Evolutionary conservation across 2,329 filamentous ascomycete species (phyloP), one percentile per base, ranked within the genome.

Genomic region (Botrytis sinoallii): DNA sequence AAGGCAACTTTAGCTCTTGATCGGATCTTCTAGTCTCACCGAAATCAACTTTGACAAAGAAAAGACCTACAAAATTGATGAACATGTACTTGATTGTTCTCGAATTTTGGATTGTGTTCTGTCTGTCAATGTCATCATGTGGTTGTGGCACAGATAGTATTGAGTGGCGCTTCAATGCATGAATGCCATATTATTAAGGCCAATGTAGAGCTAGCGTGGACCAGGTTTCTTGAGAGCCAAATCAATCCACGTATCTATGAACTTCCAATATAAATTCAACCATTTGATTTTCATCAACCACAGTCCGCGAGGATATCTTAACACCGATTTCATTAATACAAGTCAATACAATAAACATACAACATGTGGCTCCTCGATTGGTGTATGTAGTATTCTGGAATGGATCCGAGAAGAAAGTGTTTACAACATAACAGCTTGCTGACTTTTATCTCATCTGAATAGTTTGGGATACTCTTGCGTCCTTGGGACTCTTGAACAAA

Each of bases 321-420:
- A 73, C 25, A 65, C 55, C 61, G 10, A 63, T 68, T 61, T 22
- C 65, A 42, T 46, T 63, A 70, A 66, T 66, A 61, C 46, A 70
- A 42, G n/a, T 44, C 66, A 57, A 18, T 35, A 74, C 44, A 61
- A 59, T 55, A 61, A 25, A 81, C 61, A 59, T 65, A 61, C 29
- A 81, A 75, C 63, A 97, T 97, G 94, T 97, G 93, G 93, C 92
- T 97, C 84, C 85, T 97, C 83, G 94, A 95, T 89, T 97, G 94
- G 94, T 97, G 93, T 97, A 94, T 82, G 90, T 87, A 78, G 60
- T 61, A 22, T 16, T 44, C 32, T 25, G 48, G 48, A 73, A 66
- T 59, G 18, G 52, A 38, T 18, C 66, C 48, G 72, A 73, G 60
- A 38, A 32, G 59, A 72, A 76, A 42, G 55, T 18, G 29, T 25